Base-by-base conservation (phyloP, 2,329 filamentous ascomycete species). In the Scedosporium apiospermum region DNA sequence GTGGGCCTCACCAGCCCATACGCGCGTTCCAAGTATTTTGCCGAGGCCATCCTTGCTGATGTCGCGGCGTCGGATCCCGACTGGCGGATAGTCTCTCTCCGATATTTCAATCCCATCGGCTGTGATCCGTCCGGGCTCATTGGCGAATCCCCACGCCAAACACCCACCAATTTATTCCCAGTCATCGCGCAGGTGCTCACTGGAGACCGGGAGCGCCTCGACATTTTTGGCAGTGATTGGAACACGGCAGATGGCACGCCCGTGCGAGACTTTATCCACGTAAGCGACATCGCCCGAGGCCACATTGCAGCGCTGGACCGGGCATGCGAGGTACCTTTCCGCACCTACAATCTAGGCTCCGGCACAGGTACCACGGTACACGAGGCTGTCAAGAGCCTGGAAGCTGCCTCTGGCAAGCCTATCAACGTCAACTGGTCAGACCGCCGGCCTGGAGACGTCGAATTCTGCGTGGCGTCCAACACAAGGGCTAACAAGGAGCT, bases 91-190 rank as follows among this genome's bases (percentile, higher is more conserved):
- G 82, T 84, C 41, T 83, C 84, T 4, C 75, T 88, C 30, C 79
- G 86, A 34, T 88, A 88, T 72, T 88, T 88, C 75, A 88, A 88
- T 65, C 86, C 86, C 0, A 82, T 88, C 61, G 86, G 86, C 6
- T 88, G 84, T 70, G 83, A 88, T 68, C 76, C 82, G 27, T 87
- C 84, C 3, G 86, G 86, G 16, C 74, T 86, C 6, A 75, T 88
- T 10, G 83, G 85, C 18, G 86, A 88, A 73, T 83, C 87, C 69
- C 86, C 86, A 26, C 78, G 81, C 62, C 81, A 81, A 63, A 79
- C 77, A 42, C 83, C 86, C 7, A 86, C 82, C 46, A 88, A 89
- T 68, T 77, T 88, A 44, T 82, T 88, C 65, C 86, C 86, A 0
- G 82, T 88, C 6, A 81, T 88, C 49, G 79, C 84, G 58, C 82